Conservation (phyloP, 768 basidiomycete genomes). For the Suillus plorans region DNA sequence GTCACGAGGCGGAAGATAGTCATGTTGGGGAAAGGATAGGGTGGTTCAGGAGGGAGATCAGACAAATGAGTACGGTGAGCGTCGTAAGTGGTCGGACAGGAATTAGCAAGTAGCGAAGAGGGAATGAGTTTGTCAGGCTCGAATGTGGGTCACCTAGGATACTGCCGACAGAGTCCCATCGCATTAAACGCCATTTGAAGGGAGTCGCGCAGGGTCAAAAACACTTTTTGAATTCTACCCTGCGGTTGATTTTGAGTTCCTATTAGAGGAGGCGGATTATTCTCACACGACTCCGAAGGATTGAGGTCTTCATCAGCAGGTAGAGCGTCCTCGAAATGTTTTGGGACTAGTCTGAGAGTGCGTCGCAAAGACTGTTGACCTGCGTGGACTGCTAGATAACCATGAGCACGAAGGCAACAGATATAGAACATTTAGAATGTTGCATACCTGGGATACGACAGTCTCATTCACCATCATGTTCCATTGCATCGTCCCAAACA, state of each 20-base stretch:
- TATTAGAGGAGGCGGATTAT: rapidly evolving
- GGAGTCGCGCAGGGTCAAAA: background rate
- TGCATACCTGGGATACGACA: background rate
- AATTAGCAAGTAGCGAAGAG: background rate
- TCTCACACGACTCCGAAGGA: background rate
- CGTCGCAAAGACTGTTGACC: background rate
- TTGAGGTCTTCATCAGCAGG: background rate
- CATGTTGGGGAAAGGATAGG: conserved; percentile 10
- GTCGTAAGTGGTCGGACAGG: background rate
- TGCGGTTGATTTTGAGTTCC: background rate
- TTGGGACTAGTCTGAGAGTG: background rate
- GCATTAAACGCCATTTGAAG: background rate
- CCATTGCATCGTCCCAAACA: background rate
- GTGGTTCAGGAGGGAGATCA: background rate
- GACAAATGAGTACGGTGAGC: background rate
- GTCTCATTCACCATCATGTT: background rate
- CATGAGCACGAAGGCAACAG: background rate
- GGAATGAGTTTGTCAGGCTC: background rate
- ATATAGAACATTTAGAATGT: background rate
- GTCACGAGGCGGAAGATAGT: conserved; percentile 5
- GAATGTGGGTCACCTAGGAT: background rate
- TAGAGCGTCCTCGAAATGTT: background rate
- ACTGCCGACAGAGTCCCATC: background rate
- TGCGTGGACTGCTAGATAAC: no score
- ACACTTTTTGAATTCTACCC: background rate